phyloP scores from a whole-genome alignment of 2,329 filamentous ascomycete species.

The Fusarium sp. region DNA sequence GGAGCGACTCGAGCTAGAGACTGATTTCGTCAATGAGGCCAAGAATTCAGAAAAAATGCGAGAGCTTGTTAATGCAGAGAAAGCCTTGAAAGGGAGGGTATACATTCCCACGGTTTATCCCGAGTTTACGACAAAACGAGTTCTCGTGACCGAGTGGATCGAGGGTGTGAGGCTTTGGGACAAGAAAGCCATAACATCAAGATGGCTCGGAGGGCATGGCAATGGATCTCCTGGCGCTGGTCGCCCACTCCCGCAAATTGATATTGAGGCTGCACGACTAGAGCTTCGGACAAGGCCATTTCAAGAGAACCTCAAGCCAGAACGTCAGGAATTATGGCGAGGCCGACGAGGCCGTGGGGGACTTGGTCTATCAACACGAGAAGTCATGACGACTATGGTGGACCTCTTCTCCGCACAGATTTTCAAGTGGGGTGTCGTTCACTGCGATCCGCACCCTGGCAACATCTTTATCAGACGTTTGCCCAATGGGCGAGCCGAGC shows the following conservation, averaged over 20 bases:
- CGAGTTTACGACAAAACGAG: constrained; percentile 80
- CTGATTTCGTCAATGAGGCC: constrained; percentile 93
- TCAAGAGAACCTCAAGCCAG: constrained; percentile 75
- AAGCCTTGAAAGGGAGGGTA: constrained; percentile 78
- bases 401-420: constrained; percentile 98
- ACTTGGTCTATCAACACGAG: constrained; percentile 80
- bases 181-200: constrained; percentile 77
- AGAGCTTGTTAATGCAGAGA: constrained; percentile 75
- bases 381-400: constrained; percentile 96
- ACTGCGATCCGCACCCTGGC: constrained; percentile 96
- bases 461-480: constrained; percentile 95
- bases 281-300: constrained; percentile 60
- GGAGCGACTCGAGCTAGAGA: constrained; percentile 90
- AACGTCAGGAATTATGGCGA: constrained; percentile 75
- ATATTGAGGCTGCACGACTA: constrained; percentile 55
- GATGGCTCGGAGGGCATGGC: constrained; percentile 81
- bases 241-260: constrained; percentile 62
- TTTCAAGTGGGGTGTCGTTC: constrained; percentile 94
- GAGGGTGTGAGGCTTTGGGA: constrained; percentile 95
- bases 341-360: constrained; percentile 78
- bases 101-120: constrained; percentile 88
- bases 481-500: constrained; percentile 81
- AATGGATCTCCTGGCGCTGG: constrained; percentile 82
- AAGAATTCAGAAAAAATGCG: constrained; percentile 88
- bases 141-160: constrained; percentile 98